Percentiles rank a stretch among this genome's conserved stretches.
These are phyloP conservation scores for Starmerella ratchasimensis DNA, from an alignment of 805 yeast genomes.

Conservation along the genomic window DNA sequence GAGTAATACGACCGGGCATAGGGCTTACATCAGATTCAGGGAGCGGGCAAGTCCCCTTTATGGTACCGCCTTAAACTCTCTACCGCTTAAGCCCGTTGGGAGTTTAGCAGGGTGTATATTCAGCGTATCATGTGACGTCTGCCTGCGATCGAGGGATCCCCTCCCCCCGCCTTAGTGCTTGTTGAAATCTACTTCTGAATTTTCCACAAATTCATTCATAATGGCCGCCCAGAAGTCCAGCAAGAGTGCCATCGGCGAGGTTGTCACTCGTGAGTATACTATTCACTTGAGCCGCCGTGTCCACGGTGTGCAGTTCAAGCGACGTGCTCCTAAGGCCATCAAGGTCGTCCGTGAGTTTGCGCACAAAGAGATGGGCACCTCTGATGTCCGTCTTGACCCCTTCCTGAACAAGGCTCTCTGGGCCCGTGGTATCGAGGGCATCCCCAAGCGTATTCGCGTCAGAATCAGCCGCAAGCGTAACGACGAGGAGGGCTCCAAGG, in stretches of 20 bases:
- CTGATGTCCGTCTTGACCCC: slow-evolving; percentile 98
- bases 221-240: slow-evolving; percentile 29
- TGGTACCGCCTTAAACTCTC: too few species aligned
- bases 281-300: slow-evolving; percentile 99
- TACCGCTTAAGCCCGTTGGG: too few species aligned
- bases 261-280: slow-evolving; percentile 99
- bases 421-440: slow-evolving; percentile 99
- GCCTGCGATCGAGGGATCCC: not conserved
- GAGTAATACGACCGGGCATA: too few species aligned
- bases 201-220: slow-evolving; percentile 11
- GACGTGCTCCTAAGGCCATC: slow-evolving; percentile 99
- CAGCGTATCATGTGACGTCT: too few species aligned
- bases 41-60: too few species aligned
- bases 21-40: too few species aligned
- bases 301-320: slow-evolving; percentile 97
- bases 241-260: slow-evolving; percentile 83
- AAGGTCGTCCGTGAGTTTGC: slow-evolving; percentile 99
- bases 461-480: slow-evolving; percentile 99
- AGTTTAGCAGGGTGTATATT: too few species aligned
- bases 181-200: too few species aligned
- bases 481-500: slow-evolving; percentile 99
- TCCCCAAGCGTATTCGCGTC: slow-evolving; percentile 93
- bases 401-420: slow-evolving; percentile 95
- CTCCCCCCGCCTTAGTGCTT: not conserved
- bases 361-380: slow-evolving; percentile 96